These are phyloP conservation scores for Aspergillus cavernicola DNA, from an alignment of 495 filamentous ascomycete genomes.

Conservation along the genomic window DNA sequence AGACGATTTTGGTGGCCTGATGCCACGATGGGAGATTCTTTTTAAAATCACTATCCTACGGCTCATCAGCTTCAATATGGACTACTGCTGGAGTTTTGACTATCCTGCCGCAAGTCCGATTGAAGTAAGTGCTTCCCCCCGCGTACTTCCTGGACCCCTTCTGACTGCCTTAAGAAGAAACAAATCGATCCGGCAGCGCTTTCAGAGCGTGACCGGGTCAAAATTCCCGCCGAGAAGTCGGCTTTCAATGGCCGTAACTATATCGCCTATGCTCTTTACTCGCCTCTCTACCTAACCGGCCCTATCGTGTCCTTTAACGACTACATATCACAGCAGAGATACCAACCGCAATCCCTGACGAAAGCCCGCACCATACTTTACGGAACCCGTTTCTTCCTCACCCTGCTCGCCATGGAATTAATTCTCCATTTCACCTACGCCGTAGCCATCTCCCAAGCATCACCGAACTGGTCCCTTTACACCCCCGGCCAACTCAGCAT, in stretches of 20 bases:
- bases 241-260: constrained; percentile 82
- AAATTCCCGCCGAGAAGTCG: constrained; percentile 61
- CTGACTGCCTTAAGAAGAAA: constrained; percentile 92
- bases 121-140: constrained; percentile 62
- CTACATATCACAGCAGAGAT: constrained; percentile 83
- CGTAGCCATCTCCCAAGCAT: constrained; percentile 82
- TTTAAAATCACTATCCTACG: constrained; percentile 97
- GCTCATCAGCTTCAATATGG: constrained; percentile 93
- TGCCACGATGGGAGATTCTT: constrained; percentile 86
- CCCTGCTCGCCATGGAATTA: constrained; percentile 87
- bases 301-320: constrained; percentile 98
- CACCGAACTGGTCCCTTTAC: constrained; percentile 77
- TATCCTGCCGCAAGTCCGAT: constrained; percentile 61
- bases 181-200: constrained; percentile 81
- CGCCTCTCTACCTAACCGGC: constrained; percentile 86
- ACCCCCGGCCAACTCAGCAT: constrained; percentile 85
- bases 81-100: constrained; percentile 89
- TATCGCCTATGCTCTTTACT: constrained; percentile 82
- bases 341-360: constrained; percentile 65
- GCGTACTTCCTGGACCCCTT: constrained; percentile 7
- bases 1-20: constrained; percentile 75
- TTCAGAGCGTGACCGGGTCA: constrained; percentile 82
- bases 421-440: constrained; percentile 92
- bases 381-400: constrained; percentile 75
- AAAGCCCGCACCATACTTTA: constrained; percentile 67